Base-by-base conservation (phyloP, 2,329 filamentous ascomycete genomes). In the Zymoseptoria pseudotritici region DNA sequence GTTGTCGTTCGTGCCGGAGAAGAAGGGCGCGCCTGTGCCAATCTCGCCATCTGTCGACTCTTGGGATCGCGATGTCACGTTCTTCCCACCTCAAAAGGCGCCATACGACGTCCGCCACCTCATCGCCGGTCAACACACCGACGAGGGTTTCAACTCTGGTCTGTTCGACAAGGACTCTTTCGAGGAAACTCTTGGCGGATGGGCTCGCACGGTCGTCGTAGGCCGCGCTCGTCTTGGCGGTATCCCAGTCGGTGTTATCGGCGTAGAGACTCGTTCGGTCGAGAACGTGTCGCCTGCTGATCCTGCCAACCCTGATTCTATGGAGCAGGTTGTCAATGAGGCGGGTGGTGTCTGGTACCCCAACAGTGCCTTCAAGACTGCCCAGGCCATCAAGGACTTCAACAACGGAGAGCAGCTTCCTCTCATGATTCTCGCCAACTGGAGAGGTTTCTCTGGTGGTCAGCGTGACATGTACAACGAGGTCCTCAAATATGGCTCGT, bases 381-480 rank as follows among this genome's bases (percentile, higher is more conserved):
- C 94, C 2, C 94, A 99, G 78, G 94, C 94, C 59, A 96, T 99
- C 80, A 91, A 89, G 71, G 94, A 99, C 81, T 99, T 99, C 85
- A 99, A 99, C 85, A 86, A 96, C 67, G 94, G 94, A 75, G 94
- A 99, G 80, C 94, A 99, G 80, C 83, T 99, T 72, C 94, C 94
- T 59, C 81, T 99, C 67, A 97, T 99, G 91, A 99, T 99, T 74
- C 86, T 99, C 65, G 94, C 94, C 78, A 99, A 99, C 84, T 99
- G 94, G 94, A 88, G 94, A 86, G 94, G 94, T 82, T 99, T 99
- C 90, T 99, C 94, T 68, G 94, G 94, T 81, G 94, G 94, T 66
- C 94, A 99, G 80, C 91, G 93, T 69, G 94, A 99, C 79, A 99
- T 99, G 94, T 99, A 95, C 86, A 97, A 97, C 80, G 94, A 99